Evolutionary conservation across 805 yeast genomes (phyloP).

Genomic region (Lipomyces orientalis): DNA sequence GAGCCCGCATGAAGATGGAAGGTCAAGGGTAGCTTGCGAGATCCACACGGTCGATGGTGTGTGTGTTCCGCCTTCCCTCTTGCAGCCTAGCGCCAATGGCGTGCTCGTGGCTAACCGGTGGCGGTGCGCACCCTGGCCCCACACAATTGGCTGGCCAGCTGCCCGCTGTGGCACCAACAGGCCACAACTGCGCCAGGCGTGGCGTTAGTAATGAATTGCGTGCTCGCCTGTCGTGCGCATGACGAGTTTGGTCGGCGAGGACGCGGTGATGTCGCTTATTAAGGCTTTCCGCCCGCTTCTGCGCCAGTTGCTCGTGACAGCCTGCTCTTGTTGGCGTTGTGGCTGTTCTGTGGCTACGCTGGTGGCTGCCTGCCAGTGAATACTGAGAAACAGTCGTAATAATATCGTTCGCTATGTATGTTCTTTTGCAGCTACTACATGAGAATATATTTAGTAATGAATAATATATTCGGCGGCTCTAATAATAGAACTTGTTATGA

Average conservation of each 20-base stretch:
- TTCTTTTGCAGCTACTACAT: too few relatives aligned
- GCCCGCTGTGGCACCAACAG: neutral
- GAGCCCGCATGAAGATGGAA: too few relatives aligned
- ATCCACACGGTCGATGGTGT: neutral
- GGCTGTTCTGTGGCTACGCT: too few relatives aligned
- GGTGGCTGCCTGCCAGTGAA: neutral
- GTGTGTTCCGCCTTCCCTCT: neutral
- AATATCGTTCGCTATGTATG: too few relatives aligned
- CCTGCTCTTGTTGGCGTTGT: neutral
- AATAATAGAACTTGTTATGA: too few relatives aligned
- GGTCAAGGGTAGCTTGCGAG: too few relatives aligned
- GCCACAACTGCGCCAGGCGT: neutral
- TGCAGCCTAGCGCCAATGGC: neutral
- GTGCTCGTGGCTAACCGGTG: neutral
- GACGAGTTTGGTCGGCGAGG: neutral
- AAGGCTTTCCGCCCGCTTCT: neutral
- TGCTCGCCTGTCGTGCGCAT: conserved; percentile 3
- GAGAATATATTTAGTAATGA: too few relatives aligned
- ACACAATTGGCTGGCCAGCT: neutral
- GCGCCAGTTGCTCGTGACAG: neutral
- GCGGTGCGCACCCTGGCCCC: neutral
- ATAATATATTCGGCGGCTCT: too few relatives aligned
- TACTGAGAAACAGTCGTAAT: too few relatives aligned
- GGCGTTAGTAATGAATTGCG: neutral
- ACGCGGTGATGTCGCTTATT: neutral